Conservation (phyloP, 768 basidiomycete genomes). For the Hebeloma cylindrosporum region DNA sequence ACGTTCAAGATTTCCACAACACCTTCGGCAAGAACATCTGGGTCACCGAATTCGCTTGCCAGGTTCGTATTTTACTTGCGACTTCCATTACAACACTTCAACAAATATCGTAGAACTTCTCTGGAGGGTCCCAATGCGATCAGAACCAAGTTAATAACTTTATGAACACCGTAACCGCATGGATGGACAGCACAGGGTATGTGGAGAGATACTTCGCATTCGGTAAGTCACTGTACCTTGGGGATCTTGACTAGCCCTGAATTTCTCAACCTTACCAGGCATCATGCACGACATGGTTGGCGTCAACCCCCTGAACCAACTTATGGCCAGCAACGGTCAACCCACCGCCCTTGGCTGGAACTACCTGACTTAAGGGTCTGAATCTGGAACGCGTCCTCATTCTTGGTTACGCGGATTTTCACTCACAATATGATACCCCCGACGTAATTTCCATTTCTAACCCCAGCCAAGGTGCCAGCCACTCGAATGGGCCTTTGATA, state of each 20-base stretch:
- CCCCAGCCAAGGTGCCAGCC: conserved; percentile 22
- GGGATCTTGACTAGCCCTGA: background rate
- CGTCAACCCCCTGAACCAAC: conserved; percentile 54
- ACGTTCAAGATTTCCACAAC: conserved; percentile 46
- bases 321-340: conserved; percentile 45
- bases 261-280: conserved; percentile 35
- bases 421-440: conserved; percentile 25
- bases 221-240: conserved; percentile 43
- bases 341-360: conserved; percentile 53
- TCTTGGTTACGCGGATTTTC: conserved; percentile 8
- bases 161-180: conserved; percentile 43
- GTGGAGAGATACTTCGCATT: conserved; percentile 54
- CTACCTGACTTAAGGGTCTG: conserved; percentile 44
- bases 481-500: conserved; percentile 14
- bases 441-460: conserved; percentile 15
- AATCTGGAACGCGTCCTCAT: conserved; percentile 1
- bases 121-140: conserved; percentile 42
- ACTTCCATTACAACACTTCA: background rate
- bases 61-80: conserved; percentile 34
- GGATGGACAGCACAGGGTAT: conserved; percentile 43
- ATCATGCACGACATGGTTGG: conserved; percentile 53
- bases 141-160: conserved; percentile 46
- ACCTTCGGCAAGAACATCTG: conserved; percentile 47
- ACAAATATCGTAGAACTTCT: conserved; percentile 48
- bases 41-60: conserved; percentile 73